phyloP scores from a whole-genome alignment of 208 protist species.

The Crithidia bombi region DNA sequence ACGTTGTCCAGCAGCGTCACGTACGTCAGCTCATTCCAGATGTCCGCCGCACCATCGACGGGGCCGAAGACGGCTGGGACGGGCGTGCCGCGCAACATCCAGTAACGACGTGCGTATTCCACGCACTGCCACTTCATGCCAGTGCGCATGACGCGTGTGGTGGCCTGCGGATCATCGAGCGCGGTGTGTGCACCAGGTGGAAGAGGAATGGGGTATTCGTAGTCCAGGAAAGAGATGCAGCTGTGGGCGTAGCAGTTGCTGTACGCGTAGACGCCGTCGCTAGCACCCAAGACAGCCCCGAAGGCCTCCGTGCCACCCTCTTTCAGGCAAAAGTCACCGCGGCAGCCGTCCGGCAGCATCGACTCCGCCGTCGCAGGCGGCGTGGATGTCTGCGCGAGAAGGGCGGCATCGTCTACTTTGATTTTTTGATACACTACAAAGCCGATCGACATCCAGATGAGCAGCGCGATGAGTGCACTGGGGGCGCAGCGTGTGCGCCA shows the following conservation, averaged over 20 bases:
- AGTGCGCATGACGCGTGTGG: conserved; percentile 24
- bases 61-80: conserved; percentile 54
- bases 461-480: conserved; percentile 18
- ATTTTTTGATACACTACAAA: conserved; percentile 20
- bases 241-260: conserved; percentile 68
- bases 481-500: conserved; percentile 22
- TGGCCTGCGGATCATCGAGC: conserved; percentile 3
- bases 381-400: not conserved
- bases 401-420: not conserved
- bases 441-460: conserved; percentile 28
- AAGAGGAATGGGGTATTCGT: conserved; percentile 23
- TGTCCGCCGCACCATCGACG: conserved; percentile 75
- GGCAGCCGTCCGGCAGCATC: conserved; percentile 27
- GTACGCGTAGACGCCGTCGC: conserved; percentile 59
- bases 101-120: conserved; percentile 88
- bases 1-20: conserved; percentile 48
- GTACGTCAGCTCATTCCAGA: conserved; percentile 48
- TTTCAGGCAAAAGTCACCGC: conserved; percentile 13
- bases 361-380: not conserved
- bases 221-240: conserved; percentile 39
- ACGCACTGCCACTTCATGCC: conserved; percentile 90
- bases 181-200: conserved; percentile 2
- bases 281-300: conserved; percentile 55
- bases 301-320: conserved; percentile 41
- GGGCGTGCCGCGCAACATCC: conserved; percentile 70